Base-by-base conservation (phyloP, 2,329 filamentous ascomycete species). In the Capronia coronata region DNA sequence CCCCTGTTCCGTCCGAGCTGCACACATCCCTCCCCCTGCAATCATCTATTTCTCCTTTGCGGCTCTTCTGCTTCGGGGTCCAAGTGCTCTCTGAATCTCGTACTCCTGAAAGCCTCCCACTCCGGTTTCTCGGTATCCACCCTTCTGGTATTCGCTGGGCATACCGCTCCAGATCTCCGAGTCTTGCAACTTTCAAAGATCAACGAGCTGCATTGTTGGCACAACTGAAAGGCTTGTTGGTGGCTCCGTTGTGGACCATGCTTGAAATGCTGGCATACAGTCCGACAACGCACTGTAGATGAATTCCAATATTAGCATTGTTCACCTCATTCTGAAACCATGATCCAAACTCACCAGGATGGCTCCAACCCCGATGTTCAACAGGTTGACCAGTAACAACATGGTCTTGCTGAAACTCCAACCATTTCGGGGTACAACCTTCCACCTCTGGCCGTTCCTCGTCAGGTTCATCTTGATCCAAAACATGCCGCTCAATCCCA, bases 401-500 rank as follows among this genome's bases (percentile, higher is more conserved):
- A 55, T 27, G 11, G 23, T 27, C 35, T 44, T 52, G 25, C 35
- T 10, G 23, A 18, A 39, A 14, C 11, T 48, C 52, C 55, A 52
- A 14, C 29, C 32, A 10, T 43, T 30, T 29, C 38, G 38, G 7
- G 46, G 39, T 3, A 49, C 39, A 19, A 49, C 43, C 29, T 19
- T 46, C 55, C 27, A 52, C 56, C 60, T 19, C 19, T 18, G 30
- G 11, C 18, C 18, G 11, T 37, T 19, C 27, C 44, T 37, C 23
- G 77, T 71, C 51, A 79, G 64, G 40, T 54, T 52, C 52, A 57
- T 49, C 13, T 47, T 23, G 19, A 57, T 49, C 55, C 55, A 67
- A 55, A 67, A 67, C 22, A 68, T 62, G 6, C 65, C 67, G 13
- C 62, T 60, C 10, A 65, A 49, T 23, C 59, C 57, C 22, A 64